These are phyloP conservation scores for Avicennia marina DNA, from an alignment of 257 asterid species.

Conservation along the genomic window DNA sequence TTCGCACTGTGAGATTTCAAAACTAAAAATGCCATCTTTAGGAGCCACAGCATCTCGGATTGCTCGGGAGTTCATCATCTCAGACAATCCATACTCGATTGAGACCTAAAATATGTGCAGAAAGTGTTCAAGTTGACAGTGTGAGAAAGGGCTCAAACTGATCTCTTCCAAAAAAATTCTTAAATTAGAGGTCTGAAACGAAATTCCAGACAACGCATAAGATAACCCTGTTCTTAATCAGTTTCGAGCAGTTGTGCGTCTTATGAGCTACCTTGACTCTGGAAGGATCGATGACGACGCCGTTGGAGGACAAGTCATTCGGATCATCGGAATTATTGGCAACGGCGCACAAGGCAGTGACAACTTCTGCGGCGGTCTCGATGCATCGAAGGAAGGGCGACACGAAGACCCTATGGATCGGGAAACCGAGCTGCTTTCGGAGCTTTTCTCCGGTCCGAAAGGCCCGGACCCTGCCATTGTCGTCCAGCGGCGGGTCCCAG, in stretches of 20 bases:
- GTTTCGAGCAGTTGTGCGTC: too few relatives aligned
- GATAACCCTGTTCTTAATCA: too few relatives aligned
- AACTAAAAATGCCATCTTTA: constrained; percentile 61
- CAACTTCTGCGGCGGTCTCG: constrained; percentile 74
- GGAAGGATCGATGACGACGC: constrained; percentile 57
- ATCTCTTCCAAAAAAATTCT: too few relatives aligned
- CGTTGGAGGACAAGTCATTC: constrained; percentile 41
- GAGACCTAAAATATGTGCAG: constrained; percentile 50
- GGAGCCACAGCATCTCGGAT: constrained; percentile 68
- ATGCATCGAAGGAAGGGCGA: constrained; percentile 89
- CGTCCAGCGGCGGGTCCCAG: constrained; percentile 90
- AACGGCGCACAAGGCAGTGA: constrained; percentile 56
- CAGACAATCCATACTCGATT: constrained; percentile 75
- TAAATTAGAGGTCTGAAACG: neutral
- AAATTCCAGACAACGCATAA: too few relatives aligned
- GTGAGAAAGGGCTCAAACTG: neutral
- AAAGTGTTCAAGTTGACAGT: too few relatives aligned
- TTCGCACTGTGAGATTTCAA: constrained; percentile 52
- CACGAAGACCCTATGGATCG: constrained; percentile 77
- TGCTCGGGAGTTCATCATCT: constrained; percentile 68
- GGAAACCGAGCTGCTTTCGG: constrained; percentile 35
- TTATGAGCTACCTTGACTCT: constrained; percentile 52
- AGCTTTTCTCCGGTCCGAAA: constrained; percentile 61
- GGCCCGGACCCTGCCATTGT: constrained; percentile 66
- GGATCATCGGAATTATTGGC: constrained; percentile 41